Evolutionary conservation across 257 asterid species (phyloP), one percentile per base, ranked within the genome.

Genomic region (Jaltomata sinuosa): DNA sequence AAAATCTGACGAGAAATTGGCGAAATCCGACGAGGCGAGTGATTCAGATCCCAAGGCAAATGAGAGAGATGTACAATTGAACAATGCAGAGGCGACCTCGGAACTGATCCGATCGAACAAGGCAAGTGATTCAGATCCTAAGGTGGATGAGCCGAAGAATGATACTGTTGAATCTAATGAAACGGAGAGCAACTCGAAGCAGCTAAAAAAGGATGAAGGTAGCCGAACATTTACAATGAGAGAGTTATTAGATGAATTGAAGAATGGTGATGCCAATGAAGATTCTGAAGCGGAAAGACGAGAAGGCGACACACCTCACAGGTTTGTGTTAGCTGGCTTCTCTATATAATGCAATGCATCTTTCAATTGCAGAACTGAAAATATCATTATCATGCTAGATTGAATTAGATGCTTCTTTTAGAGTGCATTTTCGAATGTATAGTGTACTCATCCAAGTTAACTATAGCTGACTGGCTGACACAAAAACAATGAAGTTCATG

Each of bases 211-310:
- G 18, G 90, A 84, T 68, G 94, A 93, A 82, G 98, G 96, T 40
- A 94, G 86, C 89, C 91, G 95, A 85, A 92, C 98, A 45, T 97
- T 97, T 84, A 97, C 98, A 53, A 95, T 97, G 99, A 89, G 98
- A 83, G 99, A 97, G 86, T 90, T 97, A 89, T 89, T 97, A 89
- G 90, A 89, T 87, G 97, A 95, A 81, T 89, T 95, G 96, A 95
- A 94, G 96, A 95, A 83, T 52, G 97, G 94, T 18, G 97, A 93
- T 85, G 85, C 86, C 15, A 86, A 87, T 86, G 91, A 84, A 16
- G 90, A 86, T 71, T 19, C 88, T 9, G 89, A 65, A 50, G 38
- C 86, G 21, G 92, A 90, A 64, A 88, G 83, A 31, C 87, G 89
- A 82, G 95, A 91, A 62, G 89, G 78, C 8, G 92, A 84, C 80